Percentiles rank a stretch among this genome's conserved stretches.
These are phyloP conservation scores for Fusarium sp. DNA, from an alignment of 2,329 filamentous ascomycete species.

Conservation along the genomic window DNA sequence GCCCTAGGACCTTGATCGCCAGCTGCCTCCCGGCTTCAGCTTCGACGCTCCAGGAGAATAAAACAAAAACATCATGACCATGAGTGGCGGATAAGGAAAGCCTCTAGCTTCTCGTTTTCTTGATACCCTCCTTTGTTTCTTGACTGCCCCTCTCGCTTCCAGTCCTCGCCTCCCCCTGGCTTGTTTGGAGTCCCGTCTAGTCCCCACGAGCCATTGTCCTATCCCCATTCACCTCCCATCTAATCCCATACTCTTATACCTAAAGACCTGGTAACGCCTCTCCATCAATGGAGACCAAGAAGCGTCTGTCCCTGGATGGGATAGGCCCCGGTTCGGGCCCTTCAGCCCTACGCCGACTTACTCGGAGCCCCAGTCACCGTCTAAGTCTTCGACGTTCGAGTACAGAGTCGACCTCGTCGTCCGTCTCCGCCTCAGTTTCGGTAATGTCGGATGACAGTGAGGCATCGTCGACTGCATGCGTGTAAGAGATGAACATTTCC, in stretches of 20 bases:
- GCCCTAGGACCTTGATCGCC: slow-evolving; percentile 42
- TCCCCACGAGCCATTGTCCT: not conserved
- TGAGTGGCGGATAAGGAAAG: slow-evolving; percentile 37
- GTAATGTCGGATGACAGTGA: slow-evolving; percentile 42
- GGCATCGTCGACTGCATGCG: slow-evolving; percentile 45
- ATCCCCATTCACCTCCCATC: not conserved
- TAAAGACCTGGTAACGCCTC: not conserved
- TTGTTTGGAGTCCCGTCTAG: not conserved
- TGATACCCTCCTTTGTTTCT: slow-evolving; percentile 4
- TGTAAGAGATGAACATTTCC: slow-evolving; percentile 47
- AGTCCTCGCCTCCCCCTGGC: not conserved
- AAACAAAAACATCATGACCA: slow-evolving; percentile 43
- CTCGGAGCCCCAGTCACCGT: slow-evolving; percentile 49
- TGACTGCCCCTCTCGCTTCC: slow-evolving; percentile 7
- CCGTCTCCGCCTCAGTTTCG: slow-evolving; percentile 39
- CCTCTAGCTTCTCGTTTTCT: slow-evolving; percentile 13
- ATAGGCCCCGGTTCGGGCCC: slow-evolving; percentile 42
- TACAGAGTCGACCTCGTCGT: slow-evolving; percentile 46
- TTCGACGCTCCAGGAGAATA: slow-evolving; percentile 26
- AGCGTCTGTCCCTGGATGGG: slow-evolving; percentile 46
- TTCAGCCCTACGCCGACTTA: slow-evolving; percentile 50
- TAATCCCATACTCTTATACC: not conserved
- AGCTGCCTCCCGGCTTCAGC: slow-evolving; percentile 45
- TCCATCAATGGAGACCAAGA: slow-evolving; percentile 49
- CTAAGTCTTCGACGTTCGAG: slow-evolving; percentile 49